Conservation (phyloP, 1,139 yeast species). For the Zygosaccharomyces pseudobailii region DNA sequence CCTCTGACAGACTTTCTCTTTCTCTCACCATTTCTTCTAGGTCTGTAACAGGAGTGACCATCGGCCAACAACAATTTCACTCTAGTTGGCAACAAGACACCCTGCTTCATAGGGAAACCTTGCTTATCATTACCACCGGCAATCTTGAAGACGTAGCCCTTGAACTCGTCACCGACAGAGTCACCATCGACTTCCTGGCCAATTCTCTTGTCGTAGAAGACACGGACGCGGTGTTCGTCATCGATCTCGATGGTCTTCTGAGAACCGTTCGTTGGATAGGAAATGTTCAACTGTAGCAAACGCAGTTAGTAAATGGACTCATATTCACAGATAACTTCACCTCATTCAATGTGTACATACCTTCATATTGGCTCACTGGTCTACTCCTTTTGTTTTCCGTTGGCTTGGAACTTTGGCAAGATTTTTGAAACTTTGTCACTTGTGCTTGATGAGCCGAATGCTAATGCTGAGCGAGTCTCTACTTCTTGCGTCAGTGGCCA, state of each 20-base stretch:
- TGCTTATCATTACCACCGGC: conserved; percentile 99
- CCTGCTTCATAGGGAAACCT: conserved; percentile 99
- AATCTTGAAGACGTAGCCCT: conserved; percentile 98
- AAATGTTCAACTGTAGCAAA: conserved; percentile 77
- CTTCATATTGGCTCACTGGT: conserved; percentile 35
- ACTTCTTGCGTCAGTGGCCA: no score
- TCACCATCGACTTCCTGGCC: conserved; percentile 99
- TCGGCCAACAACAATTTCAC: conserved; percentile 90
- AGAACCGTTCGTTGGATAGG: conserved; percentile 99
- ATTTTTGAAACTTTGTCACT: conserved; percentile 2
- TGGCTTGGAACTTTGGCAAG: not conserved
- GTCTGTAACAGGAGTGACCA: conserved; percentile 99
- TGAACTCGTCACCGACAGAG: conserved; percentile 96
- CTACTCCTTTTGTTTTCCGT: conserved; percentile 13
- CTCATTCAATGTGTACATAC: conserved; percentile 20
- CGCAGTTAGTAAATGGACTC: conserved; percentile 8
- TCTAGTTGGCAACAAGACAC: conserved; percentile 99
- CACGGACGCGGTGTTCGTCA: conserved; percentile 98
- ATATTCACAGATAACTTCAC: not conserved
- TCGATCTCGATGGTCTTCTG: conserved; percentile 97
- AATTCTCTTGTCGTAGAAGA: conserved; percentile 98
- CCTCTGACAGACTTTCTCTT: conserved; percentile 99
- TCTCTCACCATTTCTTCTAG: conserved; percentile 99
- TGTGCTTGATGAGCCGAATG: conserved; percentile 3
- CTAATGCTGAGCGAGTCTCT: not conserved